These are phyloP conservation scores for Pythium oligandrum DNA, from an alignment of 352 stramenopile species.

Conservation along the genomic window DNA sequence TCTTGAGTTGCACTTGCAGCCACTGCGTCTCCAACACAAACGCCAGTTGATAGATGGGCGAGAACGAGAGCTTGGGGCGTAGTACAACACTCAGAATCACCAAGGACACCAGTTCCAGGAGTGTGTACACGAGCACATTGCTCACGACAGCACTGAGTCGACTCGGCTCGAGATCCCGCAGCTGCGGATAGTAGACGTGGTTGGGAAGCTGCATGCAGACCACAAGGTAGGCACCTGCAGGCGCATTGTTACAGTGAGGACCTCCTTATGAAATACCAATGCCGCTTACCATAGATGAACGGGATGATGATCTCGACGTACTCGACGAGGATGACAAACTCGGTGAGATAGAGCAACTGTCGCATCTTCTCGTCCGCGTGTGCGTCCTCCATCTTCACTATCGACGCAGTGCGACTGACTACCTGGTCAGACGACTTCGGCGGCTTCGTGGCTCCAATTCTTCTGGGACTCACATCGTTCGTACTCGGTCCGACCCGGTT, in stretches of 20 bases:
- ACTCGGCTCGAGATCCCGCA: constrained; percentile 10
- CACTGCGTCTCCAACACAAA: constrained; percentile 28
- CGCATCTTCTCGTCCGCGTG: constrained; percentile 18
- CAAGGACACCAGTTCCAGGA: constrained; percentile 31
- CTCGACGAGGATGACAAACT: constrained; percentile 31
- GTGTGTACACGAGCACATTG: constrained; percentile 32
- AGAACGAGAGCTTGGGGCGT: constrained; percentile 21
- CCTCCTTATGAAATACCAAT: no score
- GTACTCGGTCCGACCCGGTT: no score
- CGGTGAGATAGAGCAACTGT: constrained; percentile 21
- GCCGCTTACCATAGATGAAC: constrained; percentile 13
- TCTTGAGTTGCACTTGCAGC: constrained; percentile 21
- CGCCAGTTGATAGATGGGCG: constrained; percentile 20
- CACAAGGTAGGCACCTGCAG: no score
- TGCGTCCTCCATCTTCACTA: constrained; percentile 8
- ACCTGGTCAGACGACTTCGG: neutral
- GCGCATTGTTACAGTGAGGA: no score
- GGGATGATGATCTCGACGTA: constrained; percentile 31
- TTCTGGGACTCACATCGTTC: no score
- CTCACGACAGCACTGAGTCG: constrained; percentile 18
- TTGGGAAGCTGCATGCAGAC: constrained; percentile 15
- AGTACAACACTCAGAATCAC: constrained; percentile 21
- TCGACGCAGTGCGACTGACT: neutral
- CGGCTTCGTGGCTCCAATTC: no score
- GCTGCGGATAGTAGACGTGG: constrained; percentile 24